These are phyloP conservation scores for Lyophyllum semitale DNA, from an alignment of 768 basidiomycete genomes.

Conservation along the genomic window DNA sequence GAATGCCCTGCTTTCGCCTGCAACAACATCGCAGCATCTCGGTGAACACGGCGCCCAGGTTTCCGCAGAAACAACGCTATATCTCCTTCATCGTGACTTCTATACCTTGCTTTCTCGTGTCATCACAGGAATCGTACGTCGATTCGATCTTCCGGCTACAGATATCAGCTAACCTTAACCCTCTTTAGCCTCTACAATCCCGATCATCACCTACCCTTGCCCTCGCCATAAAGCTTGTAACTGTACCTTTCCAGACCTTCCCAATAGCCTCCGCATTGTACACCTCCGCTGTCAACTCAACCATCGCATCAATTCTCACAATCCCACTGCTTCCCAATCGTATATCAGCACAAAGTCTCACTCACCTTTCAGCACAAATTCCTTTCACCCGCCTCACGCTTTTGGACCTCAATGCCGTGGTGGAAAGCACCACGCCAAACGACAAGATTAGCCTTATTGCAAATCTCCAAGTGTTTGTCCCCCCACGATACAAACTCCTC, in stretches of 20 bases:
- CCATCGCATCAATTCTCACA: conserved; percentile 62
- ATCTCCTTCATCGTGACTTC: conserved; percentile 48
- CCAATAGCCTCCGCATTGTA: conserved; percentile 24
- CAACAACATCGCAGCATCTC: conserved; percentile 22
- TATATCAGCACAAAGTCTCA: conserved; percentile 61
- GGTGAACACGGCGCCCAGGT: conserved; percentile 33
- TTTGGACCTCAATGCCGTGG: conserved; percentile 22
- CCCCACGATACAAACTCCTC: conserved; percentile 60
- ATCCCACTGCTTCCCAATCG: conserved; percentile 81
- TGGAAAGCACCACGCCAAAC: conserved; percentile 29
- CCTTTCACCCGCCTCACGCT: conserved; percentile 46
- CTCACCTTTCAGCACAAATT: conserved; percentile 62
- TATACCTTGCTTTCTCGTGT: conserved; percentile 45
- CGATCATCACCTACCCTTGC: conserved; percentile 57
- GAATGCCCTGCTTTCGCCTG: conserved; percentile 42
- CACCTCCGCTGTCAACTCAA: conserved; percentile 33
- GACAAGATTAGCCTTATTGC: conserved; percentile 65
- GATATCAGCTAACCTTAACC: neutral
- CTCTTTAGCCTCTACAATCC: conserved; percentile 51
- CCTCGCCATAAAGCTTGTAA: conserved; percentile 46
- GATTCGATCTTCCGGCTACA: too few relatives aligned
- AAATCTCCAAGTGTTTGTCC: conserved; percentile 66
- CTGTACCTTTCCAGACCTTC: conserved; percentile 38
- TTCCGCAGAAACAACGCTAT: conserved; percentile 37
- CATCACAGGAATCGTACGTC: conserved; percentile 53